Base-by-base conservation (phyloP, 352 stramenopile genomes). In the Globisporangium takayamanum region DNA sequence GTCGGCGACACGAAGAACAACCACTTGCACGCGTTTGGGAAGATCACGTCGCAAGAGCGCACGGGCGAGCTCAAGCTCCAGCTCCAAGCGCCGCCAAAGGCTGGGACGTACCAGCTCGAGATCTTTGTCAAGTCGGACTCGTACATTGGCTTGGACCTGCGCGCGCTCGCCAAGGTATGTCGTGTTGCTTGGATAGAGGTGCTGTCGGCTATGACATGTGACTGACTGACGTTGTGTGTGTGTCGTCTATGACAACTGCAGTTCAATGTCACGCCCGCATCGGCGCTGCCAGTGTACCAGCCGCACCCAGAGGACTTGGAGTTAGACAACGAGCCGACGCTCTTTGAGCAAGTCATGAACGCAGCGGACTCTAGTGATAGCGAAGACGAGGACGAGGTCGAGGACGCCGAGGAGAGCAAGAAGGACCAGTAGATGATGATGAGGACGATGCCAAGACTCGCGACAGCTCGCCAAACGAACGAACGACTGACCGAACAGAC, bases 321-420 rank as follows among this genome's bases (percentile, higher is more conserved):
- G 67, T 87, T 99, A 70, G 97, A 99, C 82, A 98, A 99, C 65
- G 97, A 99, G 72, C 96, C 97, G 20, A 99, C 97, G 41, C 76
- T 99, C 61, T 99, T 99, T 69, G 97, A 99, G 75, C 95, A 99
- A 74, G 97, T 95, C 55, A 95, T 94, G 83, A 91, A 92, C 59
- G 74, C 76, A 28, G 80, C 68, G 52, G 85, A 94, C 70, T 90
- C 80, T 60, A 93, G 81, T 76, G 83, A 93, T 84, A 91, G 80
- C 69, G 83, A 92, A 69, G 83, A 90, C 45, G 85, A 93, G 60
- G 76, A 62, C 18, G 51, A 50, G n/a, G 51, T n/a, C 5, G 52
- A 42, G 12, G 51, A 55, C 18, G 15, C 52, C 20, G 59, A 81
- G 48, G 59, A 84, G 56, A 81, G 54, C 64, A 84, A 84, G 68